Conservation (phyloP, 2,329 filamentous ascomycete species). For the Alternaria arbusti region DNA sequence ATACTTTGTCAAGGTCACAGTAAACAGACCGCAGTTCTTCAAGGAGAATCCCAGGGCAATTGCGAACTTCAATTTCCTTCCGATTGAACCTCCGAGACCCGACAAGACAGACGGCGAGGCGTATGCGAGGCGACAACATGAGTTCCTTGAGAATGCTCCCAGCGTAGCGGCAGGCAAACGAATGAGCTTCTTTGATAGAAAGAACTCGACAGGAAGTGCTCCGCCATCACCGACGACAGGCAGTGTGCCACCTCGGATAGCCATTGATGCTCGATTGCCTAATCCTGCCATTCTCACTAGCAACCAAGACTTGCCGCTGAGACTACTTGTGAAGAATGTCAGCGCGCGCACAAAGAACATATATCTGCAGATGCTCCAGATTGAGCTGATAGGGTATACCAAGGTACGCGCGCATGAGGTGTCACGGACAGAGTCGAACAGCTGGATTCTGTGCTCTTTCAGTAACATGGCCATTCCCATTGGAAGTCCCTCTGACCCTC, state of each 20-base stretch:
- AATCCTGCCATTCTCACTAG: conserved; percentile 89
- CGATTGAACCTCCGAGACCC: conserved; percentile 85
- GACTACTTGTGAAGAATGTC: conserved; percentile 79
- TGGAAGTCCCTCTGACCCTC: conserved; percentile 62
- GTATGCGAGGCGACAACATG: conserved; percentile 77
- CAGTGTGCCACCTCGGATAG: conserved; percentile 60
- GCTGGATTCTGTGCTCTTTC: conserved; percentile 77
- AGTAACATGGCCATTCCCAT: conserved; percentile 76
- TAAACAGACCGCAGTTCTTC: conserved; percentile 85
- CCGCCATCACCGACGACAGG: conserved; percentile 29
- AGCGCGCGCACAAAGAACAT: conserved; percentile 72
- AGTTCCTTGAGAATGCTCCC: conserved; percentile 55
- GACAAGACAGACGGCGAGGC: conserved; percentile 74
- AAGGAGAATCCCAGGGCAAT: conserved; percentile 81
- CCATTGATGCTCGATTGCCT: conserved; percentile 83
- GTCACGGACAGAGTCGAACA: conserved; percentile 70
- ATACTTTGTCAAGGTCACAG: conserved; percentile 95
- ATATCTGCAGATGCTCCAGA: conserved; percentile 78
- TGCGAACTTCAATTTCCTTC: conserved; percentile 77
- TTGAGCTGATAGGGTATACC: conserved; percentile 82
- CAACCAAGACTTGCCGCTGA: conserved; percentile 82
- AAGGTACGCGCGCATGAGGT: conserved; percentile 80
- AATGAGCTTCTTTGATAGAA: conserved; percentile 65
- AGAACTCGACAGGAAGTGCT: conserved; percentile 29
- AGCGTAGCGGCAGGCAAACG: conserved; percentile 56